Evolutionary conservation across 176 grass and related monocot species (phyloP).

Genomic region (Phoenix dactylifera): DNA sequence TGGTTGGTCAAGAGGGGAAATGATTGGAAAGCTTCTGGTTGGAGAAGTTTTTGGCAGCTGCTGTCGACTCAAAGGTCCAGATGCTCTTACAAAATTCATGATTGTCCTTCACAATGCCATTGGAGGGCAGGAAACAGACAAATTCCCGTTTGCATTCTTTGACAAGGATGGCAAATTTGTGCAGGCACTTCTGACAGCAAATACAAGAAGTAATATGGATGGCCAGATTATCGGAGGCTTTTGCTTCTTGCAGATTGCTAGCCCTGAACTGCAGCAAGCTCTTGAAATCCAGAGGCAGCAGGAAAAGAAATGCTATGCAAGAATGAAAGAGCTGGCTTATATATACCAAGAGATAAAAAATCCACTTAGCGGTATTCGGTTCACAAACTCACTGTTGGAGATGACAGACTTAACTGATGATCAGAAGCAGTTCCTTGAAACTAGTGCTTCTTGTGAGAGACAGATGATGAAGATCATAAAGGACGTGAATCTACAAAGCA

Average conservation of each 20-base stretch:
- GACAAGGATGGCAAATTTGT: slow-evolving; percentile 93
- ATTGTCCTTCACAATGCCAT: slow-evolving; percentile 85
- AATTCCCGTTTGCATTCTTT: slow-evolving; percentile 84
- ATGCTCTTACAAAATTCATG: slow-evolving; percentile 95
- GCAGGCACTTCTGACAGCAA: slow-evolving; percentile 77
- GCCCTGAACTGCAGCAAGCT: slow-evolving; percentile 83
- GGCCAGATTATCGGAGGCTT: slow-evolving; percentile 70
- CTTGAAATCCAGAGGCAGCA: slow-evolving; percentile 88
- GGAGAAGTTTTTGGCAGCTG: slow-evolving; percentile 87
- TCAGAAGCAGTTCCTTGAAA: slow-evolving; percentile 95
- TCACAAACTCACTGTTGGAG: slow-evolving; percentile 79
- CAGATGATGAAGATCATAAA: slow-evolving; percentile 86
- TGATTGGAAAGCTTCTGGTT: slow-evolving; percentile 67
- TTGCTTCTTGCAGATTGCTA: slow-evolving; percentile 96
- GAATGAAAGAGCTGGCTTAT: slow-evolving; percentile 94
- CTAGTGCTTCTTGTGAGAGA: slow-evolving; percentile 72
- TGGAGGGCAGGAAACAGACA: slow-evolving; percentile 75
- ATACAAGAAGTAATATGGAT: slow-evolving; percentile 74
- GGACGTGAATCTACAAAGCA: slow-evolving; percentile 66
- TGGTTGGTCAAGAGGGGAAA: slow-evolving; percentile 76
- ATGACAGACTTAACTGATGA: slow-evolving; percentile 82
- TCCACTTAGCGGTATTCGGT: slow-evolving; percentile 78
- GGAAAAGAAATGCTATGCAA: slow-evolving; percentile 86
- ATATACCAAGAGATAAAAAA: slow-evolving; percentile 99
- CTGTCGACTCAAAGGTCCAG: slow-evolving; percentile 76